Evolutionary conservation across 2,329 filamentous ascomycete genomes (phyloP).

Genomic region (Colletotrichum sp.): DNA sequence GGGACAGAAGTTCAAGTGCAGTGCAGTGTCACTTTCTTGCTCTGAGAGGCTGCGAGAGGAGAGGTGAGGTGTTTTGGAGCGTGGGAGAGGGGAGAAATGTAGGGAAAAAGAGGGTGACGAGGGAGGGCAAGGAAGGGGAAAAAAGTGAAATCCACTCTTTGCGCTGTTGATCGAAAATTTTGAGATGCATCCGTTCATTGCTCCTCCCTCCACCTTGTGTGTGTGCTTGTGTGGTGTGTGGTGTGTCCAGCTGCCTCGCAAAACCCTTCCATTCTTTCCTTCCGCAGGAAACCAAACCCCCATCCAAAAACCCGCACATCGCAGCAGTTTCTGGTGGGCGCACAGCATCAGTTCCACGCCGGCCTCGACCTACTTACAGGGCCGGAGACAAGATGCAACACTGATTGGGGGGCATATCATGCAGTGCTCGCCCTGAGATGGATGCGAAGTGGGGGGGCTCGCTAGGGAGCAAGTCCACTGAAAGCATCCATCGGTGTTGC

Average conservation of each 20-base stretch:
- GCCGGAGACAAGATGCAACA: neutral
- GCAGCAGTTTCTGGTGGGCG: neutral
- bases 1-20: neutral
- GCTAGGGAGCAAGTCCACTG: neutral
- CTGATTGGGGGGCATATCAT: constrained; percentile 1
- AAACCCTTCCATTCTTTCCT: neutral
- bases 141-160: constrained; percentile 2
- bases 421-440: neutral
- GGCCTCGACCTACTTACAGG: neutral
- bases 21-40: neutral
- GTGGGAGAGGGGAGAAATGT: neutral
- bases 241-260: neutral
- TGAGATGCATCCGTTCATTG: constrained; percentile 13
- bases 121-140: neutral
- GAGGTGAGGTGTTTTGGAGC: neutral
- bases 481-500: neutral
- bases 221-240: neutral
- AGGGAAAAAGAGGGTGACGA: neutral
- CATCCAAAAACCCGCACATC: neutral
- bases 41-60: neutral
- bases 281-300: neutral
- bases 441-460: neutral
- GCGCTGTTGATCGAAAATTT: constrained; percentile 15
- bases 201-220: neutral
- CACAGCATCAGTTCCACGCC: constrained; percentile 1